Conservation (phyloP, 106 monocot genomes). For the Dioscorea alata region DNA sequence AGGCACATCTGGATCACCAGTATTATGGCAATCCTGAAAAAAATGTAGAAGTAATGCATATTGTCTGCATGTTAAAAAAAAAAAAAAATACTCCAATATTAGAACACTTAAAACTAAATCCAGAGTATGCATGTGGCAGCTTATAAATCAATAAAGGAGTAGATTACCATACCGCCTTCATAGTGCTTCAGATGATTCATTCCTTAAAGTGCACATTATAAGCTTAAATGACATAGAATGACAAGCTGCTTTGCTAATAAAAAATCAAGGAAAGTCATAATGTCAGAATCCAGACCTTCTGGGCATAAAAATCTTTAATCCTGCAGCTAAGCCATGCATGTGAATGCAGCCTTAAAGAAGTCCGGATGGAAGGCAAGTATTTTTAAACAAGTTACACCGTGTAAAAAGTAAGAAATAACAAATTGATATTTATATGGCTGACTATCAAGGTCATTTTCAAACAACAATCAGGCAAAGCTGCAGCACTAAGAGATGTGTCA, state of each 20-base stretch:
- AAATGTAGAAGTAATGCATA: constrained; percentile 89
- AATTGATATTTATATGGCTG: background rate
- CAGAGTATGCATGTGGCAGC: background rate
- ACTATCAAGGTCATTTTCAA: no score
- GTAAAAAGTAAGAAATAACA: background rate
- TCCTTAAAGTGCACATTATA: constrained; percentile 76
- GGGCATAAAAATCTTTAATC: constrained; percentile 87
- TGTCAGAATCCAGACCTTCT: constrained; percentile 66
- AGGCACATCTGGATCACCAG: constrained; percentile 82
- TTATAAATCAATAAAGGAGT: background rate
- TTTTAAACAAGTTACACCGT: no score
- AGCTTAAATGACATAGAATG: constrained; percentile 85
- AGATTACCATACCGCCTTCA: constrained; percentile 66
- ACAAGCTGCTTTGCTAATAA: constrained; percentile 68
- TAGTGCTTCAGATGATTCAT: constrained; percentile 86
- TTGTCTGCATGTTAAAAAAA: constrained; percentile 39
- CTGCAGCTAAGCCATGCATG: constrained; percentile 88
- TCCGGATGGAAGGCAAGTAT: no score
- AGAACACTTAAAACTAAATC: background rate
- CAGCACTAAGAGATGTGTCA: no score
- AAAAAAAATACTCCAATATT: no score
- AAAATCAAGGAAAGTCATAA: constrained; percentile 79
- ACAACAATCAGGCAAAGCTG: no score
- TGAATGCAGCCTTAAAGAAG: constrained; percentile 62
- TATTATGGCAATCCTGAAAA: constrained; percentile 84